Conservation (phyloP, 2,329 filamentous ascomycete species). For the Metarhizium guizhouense region DNA sequence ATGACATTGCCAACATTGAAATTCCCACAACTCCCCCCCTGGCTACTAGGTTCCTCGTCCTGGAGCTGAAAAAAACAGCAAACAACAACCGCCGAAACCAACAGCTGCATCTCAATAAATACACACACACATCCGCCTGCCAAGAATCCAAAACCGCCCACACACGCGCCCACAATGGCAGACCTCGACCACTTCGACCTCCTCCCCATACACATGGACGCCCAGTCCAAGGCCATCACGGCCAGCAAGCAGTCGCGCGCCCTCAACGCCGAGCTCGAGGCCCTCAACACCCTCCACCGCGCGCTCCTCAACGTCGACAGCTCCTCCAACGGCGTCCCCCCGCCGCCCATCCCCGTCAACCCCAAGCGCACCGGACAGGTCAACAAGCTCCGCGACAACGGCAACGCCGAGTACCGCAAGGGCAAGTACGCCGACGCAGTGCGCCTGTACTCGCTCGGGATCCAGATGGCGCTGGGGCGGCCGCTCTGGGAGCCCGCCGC, state of each 20-base stretch:
- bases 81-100: no score
- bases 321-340: constrained; percentile 57
- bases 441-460: constrained; percentile 73
- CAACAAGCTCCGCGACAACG: constrained; percentile 81
- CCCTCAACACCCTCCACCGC: constrained; percentile 73
- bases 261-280: constrained; percentile 55
- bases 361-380: constrained; percentile 85
- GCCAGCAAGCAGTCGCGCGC: constrained; percentile 35
- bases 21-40: no score
- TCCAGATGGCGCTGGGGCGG: constrained; percentile 77
- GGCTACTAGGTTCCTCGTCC: no score
- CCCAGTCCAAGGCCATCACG: constrained; percentile 67
- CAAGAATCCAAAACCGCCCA: no score
- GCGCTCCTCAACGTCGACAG: constrained; percentile 51
- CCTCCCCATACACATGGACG: constrained; percentile 73
- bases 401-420: constrained; percentile 77
- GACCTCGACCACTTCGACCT: constrained; percentile 68
- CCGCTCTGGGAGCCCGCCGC: constrained; percentile 83
- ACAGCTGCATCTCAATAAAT: no score
- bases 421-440: constrained; percentile 65
- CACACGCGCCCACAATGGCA: constrained; percentile 31
- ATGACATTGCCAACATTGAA: neutral
- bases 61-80: no score
- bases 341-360: constrained; percentile 83
- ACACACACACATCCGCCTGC: no score